phyloP scores from a whole-genome alignment of 2,329 filamentous ascomycete genomes.

The Monilinia fructigena region DNA sequence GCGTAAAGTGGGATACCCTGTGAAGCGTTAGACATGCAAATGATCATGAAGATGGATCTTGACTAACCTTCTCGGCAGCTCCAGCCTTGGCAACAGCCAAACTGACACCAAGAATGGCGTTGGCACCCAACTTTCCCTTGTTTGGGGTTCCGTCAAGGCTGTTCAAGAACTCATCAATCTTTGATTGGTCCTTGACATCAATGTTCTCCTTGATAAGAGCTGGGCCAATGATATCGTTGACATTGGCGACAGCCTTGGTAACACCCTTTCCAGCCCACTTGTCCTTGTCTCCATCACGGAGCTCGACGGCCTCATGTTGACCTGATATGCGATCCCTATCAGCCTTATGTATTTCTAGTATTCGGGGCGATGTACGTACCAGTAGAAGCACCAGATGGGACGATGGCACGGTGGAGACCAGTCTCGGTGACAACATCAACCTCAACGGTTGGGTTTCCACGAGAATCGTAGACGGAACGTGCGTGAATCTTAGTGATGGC shows the following conservation, averaged over 20 bases:
- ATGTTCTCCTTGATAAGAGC: conserved; percentile 78
- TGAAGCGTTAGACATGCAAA: conserved; percentile 16
- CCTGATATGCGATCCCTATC: conserved; percentile 49
- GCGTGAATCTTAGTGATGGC: conserved; percentile 86
- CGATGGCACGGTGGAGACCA: conserved; percentile 94
- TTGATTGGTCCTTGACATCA: conserved; percentile 83
- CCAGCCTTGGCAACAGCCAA: conserved; percentile 85
- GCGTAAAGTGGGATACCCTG: conserved; percentile 80
- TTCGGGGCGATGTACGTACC: conserved; percentile 54
- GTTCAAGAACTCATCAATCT: conserved; percentile 81
- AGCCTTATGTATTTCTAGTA: conserved; percentile 27
- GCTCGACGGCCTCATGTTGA: conserved; percentile 87
- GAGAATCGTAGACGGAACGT: conserved; percentile 97
- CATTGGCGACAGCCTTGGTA: conserved; percentile 79
- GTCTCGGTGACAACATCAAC: conserved; percentile 96
- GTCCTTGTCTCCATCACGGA: conserved; percentile 84
- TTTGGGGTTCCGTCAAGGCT: conserved; percentile 80
- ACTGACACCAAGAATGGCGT: conserved; percentile 83
- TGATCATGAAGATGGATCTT: background rate
- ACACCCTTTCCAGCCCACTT: conserved; percentile 89
- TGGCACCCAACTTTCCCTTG: conserved; percentile 86
- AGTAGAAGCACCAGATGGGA: conserved; percentile 94
- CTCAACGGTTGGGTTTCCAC: conserved; percentile 97
- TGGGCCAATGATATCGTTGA: conserved; percentile 78
- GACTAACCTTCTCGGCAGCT: conserved; percentile 75